Percentiles rank a stretch among this genome's conserved stretches.
phyloP scores from a whole-genome alignment of 2,329 filamentous ascomycete species.

The Talaromyces sp. region DNA sequence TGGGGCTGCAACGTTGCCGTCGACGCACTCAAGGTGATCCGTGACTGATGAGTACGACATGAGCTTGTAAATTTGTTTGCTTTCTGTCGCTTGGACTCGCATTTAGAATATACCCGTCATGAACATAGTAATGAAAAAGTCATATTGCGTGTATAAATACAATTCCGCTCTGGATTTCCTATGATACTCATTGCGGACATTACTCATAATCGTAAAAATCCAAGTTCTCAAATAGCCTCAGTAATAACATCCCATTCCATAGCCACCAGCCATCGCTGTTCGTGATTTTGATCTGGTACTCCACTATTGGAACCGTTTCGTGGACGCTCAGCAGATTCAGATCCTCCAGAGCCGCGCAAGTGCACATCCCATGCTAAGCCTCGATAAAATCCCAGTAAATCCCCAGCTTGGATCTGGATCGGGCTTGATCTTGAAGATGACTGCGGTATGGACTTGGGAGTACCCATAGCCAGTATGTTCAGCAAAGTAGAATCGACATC shows the following conservation, averaged over 20 bases:
- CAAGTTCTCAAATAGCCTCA: slow-evolving; percentile 3
- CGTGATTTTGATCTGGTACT: not conserved
- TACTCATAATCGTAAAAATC: not conserved
- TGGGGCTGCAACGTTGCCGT: slow-evolving; percentile 48
- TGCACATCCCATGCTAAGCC: slow-evolving; percentile 42
- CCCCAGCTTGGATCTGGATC: slow-evolving; percentile 17
- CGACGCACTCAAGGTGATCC: slow-evolving; percentile 43
- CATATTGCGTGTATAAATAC: not conserved
- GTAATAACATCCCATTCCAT: slow-evolving; percentile 45
- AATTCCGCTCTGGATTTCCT: not conserved
- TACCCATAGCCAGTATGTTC: slow-evolving; percentile 35
- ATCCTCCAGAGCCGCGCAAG: slow-evolving; percentile 15
- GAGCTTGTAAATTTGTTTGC: not conserved
- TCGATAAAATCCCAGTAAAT: slow-evolving; percentile 34
- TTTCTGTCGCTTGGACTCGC: slow-evolving; percentile 4
- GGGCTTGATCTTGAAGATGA: slow-evolving; percentile 1
- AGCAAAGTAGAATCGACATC: not conserved
- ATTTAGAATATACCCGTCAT: slow-evolving; percentile 22
- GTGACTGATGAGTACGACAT: slow-evolving; percentile 17
- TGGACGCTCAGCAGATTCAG: not conserved
- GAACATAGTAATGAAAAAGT: slow-evolving; percentile 9
- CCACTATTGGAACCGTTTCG: no score
- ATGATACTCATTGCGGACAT: not conserved
- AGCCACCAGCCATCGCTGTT: slow-evolving; percentile 38
- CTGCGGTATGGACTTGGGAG: slow-evolving; percentile 21